Percentiles rank a stretch among this genome's conserved stretches.
Conservation (phyloP, 129 eudicot species). For the Flaveria brownii region DNA sequence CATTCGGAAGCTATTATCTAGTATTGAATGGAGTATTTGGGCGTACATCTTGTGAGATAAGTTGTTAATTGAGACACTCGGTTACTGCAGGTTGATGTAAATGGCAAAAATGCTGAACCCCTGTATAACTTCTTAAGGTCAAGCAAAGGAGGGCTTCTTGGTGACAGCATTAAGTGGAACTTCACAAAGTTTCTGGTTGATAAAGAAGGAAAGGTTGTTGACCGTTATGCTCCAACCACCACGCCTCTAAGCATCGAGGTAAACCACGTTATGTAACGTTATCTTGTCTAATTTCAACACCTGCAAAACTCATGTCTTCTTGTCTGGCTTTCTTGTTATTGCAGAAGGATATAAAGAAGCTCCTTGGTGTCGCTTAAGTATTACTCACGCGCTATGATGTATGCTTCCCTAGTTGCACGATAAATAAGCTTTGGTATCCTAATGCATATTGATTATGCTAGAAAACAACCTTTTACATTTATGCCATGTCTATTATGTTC, state of each 20-base stretch:
- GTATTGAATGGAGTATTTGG: no score
- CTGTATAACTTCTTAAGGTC: constrained; percentile 70
- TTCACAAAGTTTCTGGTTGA: constrained; percentile 83
- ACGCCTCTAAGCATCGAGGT: constrained; percentile 97
- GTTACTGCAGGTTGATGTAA: constrained; percentile 73
- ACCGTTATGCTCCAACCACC: constrained; percentile 96
- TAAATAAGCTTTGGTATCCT: background rate
- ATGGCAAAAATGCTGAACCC: constrained; percentile 72
- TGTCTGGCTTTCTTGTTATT: constrained; percentile 3
- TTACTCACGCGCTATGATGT: background rate
- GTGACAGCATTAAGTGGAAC: constrained; percentile 88
- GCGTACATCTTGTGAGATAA: no score
- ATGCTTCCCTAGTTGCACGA: background rate
- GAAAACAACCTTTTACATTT: no score
- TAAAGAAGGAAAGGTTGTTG: constrained; percentile 74
- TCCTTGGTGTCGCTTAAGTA: constrained; percentile 50
- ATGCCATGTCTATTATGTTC: background rate
- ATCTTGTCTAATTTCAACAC: background rate
- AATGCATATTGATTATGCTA: no score
- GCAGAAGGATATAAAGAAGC: constrained; percentile 87
- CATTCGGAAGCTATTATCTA: no score
- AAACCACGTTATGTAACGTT: constrained; percentile 11
- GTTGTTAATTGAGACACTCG: background rate
- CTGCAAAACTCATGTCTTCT: background rate
- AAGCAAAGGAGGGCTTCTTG: constrained; percentile 78